Evolutionary conservation across 306 rosid genomes (phyloP).

Genomic region (Malus sieversii): DNA sequence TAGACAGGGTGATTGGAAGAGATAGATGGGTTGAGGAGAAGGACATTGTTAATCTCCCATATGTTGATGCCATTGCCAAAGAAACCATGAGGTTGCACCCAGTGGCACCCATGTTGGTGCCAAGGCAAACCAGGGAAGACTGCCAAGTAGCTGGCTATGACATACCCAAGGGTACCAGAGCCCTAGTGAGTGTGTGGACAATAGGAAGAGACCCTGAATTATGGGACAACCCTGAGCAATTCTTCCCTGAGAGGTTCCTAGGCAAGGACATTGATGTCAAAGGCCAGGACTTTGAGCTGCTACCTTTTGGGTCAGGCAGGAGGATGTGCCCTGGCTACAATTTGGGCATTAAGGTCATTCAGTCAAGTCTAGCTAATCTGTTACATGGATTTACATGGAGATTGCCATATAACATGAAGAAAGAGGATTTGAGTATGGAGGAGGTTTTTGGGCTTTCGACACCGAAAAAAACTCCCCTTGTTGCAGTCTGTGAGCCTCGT

Average conservation of each 20-base stretch:
- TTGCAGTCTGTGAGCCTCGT: constrained; percentile 39
- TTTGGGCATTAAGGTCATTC: constrained; percentile 73
- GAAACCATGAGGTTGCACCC: constrained; percentile 85
- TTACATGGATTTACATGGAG: constrained; percentile 80
- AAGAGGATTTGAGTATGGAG: constrained; percentile 58
- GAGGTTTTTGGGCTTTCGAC: constrained; percentile 66
- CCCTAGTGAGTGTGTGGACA: constrained; percentile 47
- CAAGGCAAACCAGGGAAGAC: constrained; percentile 43
- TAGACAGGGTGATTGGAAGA: constrained; percentile 60
- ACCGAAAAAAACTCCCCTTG: constrained; percentile 48
- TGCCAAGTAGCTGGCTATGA: constrained; percentile 46
- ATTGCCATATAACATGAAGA: constrained; percentile 29
- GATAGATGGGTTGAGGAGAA: constrained; percentile 84
- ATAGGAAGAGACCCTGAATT: constrained; percentile 55
- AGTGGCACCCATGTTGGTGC: constrained; percentile 73
- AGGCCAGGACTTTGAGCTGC: constrained; percentile 65
- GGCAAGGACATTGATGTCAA: constrained; percentile 49
- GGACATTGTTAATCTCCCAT: constrained; percentile 53
- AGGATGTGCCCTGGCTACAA: constrained; percentile 84
- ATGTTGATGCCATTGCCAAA: constrained; percentile 42
- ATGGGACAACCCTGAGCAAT: constrained; percentile 67
- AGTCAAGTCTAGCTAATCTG: constrained; percentile 65
- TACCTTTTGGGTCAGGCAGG: constrained; percentile 86
- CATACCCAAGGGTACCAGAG: constrained; percentile 55
- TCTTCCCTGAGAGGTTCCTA: constrained; percentile 58